These are phyloP conservation scores for Rhizophagus clarus DNA, from an alignment of 192 early-diverging fungal genomes.

Conservation along the genomic window DNA sequence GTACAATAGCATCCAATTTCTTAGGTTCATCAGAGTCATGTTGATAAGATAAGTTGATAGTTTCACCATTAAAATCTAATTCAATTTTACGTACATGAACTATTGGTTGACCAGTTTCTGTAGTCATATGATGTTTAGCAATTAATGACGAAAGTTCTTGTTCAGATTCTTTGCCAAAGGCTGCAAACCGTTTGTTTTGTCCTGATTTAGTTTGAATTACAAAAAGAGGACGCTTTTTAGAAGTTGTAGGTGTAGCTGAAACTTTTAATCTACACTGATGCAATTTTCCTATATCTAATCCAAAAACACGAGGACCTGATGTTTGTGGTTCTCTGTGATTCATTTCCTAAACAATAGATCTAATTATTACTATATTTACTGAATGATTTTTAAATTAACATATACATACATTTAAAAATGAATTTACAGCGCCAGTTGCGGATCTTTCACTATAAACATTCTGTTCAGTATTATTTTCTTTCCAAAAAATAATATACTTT, in stretches of 20 bases:
- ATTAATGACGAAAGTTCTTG: background rate
- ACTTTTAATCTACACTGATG: background rate
- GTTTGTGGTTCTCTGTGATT: background rate
- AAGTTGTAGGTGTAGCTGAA: background rate
- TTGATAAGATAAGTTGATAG: background rate
- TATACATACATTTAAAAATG: background rate
- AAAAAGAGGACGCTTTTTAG: background rate
- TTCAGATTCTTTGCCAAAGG: background rate
- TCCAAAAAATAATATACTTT: background rate
- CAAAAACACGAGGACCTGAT: background rate
- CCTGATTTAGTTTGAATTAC: background rate
- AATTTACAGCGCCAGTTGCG: background rate
- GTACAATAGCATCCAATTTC: background rate
- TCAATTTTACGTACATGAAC: background rate
- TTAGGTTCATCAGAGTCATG: background rate
- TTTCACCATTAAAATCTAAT: constrained; percentile 14
- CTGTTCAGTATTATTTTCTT: background rate
- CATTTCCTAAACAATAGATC: background rate
- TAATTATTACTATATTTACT: background rate
- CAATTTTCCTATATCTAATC: background rate
- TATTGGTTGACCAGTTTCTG: background rate
- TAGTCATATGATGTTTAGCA: background rate
- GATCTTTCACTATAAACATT: background rate
- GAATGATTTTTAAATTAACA: background rate
- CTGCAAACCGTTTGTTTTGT: background rate